Percentiles rank a stretch among this genome's conserved stretches.
These are phyloP conservation scores for Syzygium malaccense DNA, from an alignment of 441 rosid species.

Conservation along the genomic window DNA sequence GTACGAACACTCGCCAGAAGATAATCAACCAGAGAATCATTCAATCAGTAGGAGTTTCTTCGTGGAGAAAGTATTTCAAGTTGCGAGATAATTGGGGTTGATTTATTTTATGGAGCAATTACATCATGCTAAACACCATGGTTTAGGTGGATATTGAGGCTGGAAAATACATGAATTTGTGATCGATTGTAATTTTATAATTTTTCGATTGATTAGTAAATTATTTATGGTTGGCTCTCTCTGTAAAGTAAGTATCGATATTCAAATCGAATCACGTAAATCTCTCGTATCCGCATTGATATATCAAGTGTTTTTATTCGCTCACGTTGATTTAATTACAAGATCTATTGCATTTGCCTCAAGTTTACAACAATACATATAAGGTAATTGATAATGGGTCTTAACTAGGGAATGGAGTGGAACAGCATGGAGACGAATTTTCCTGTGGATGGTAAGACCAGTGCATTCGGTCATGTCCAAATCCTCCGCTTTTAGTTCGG, in stretches of 20 bases:
- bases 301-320: background rate
- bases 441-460: too few species aligned
- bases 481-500: background rate
- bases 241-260: background rate
- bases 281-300: background rate
- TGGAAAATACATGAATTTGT: background rate
- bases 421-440: too few species aligned
- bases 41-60: background rate
- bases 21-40: background rate
- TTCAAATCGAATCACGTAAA: accelerated
- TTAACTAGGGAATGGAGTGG: too few species aligned
- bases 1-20: background rate
- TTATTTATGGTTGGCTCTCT: background rate
- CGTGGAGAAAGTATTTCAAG: too few species aligned
- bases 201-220: background rate
- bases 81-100: background rate
- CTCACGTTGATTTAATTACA: background rate
- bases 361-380: background rate
- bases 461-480: too few species aligned
- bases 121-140: background rate
- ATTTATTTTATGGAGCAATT: background rate
- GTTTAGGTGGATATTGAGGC: background rate
- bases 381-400: background rate
- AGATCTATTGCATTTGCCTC: background rate
- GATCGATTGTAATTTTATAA: background rate